These are phyloP conservation scores for Pichia thaimueangensis DNA, from an alignment of 805 yeast species.

Conservation along the genomic window DNA sequence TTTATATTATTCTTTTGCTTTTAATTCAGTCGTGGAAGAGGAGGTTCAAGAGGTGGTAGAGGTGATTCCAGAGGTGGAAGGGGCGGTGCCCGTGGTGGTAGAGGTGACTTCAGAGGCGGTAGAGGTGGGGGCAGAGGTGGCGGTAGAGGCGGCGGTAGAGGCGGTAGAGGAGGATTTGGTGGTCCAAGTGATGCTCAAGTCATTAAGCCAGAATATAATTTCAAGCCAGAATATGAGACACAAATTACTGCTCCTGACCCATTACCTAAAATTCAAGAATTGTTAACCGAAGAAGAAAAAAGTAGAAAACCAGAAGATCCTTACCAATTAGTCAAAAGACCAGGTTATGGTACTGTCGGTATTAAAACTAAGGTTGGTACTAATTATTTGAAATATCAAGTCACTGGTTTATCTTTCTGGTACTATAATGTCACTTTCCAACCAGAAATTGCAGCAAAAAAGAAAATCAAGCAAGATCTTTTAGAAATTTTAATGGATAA, in stretches of 20 bases:
- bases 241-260: slow-evolving; percentile 14
- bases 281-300: slow-evolving; percentile 10
- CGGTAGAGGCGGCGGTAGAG: slow-evolving; percentile 14
- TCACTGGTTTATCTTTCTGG: slow-evolving; percentile 16
- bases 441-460: slow-evolving; percentile 16
- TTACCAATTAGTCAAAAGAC: slow-evolving; percentile 16
- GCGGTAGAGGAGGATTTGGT: slow-evolving; percentile 16
- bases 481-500: slow-evolving; percentile 19
- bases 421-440: slow-evolving; percentile 22
- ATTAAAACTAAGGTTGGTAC: slow-evolving; percentile 21
- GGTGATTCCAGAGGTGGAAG: slow-evolving; percentile 17
- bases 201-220: slow-evolving; percentile 17
- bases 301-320: slow-evolving; percentile 14
- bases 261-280: slow-evolving; percentile 12
- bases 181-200: slow-evolving; percentile 14
- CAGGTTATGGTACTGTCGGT: slow-evolving; percentile 22
- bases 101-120: slow-evolving; percentile 8
- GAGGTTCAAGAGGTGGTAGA: slow-evolving; percentile 5
- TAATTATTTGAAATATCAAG: slow-evolving; percentile 17
- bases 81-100: slow-evolving; percentile 17
- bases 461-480: slow-evolving; percentile 16
- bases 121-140: slow-evolving; percentile 6
- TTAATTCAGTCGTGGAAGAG: slow-evolving; percentile 4
- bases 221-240: slow-evolving; percentile 15
- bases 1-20: background rate